Base-by-base conservation (phyloP, 805 yeast genomes). In the Schizosaccharomyces osmophilus region DNA sequence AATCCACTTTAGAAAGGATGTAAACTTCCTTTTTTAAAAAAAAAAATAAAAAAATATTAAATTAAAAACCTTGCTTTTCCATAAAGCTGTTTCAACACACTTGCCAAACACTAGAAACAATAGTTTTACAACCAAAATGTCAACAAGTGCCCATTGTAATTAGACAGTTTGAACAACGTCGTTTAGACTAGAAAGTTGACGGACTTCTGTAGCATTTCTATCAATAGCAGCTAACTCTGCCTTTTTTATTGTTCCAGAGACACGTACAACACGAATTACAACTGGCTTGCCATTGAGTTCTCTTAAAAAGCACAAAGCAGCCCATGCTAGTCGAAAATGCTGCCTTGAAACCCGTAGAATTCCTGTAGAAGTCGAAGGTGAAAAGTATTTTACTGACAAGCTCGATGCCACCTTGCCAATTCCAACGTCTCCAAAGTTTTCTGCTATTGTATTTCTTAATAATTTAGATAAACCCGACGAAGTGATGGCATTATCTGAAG, bases 351-450 rank as follows among this genome's bases (percentile, higher is more conserved):
- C 85, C 64, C 95, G 76, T 22, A 90, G 67, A 3, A 89, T 89
- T 0, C 97, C 97, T 0, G 88, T 82, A 0, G 88, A 81, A 0
- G 97, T 88, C 66, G 77, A 78, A 62, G 80, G 80, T 17, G 93
- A 85, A 71, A 86, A 89, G 69, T 88, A 88, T 68, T 87, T 86
- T 61, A 89, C 71, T 61, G 60, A n/a, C 26, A 26, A 32, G 9
- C 55, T 17, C 26, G 24, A 19, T 13, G 43, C 19, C 5, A 58
- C 61, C 24, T 41, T 19, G 26, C 93, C 94, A 0, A 79, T 68
- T 0, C 95, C 96, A 62, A 76, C 73, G 61, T 87, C 95, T 1
- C 97, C 97, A 69, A 83, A 86, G 64, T 82, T 77, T 32, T 76
- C 76, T 63, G 79, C 80, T 6, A 89, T 70, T 2, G 80, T 75